Conservation (phyloP, 441 rosid species). For the Adansonia gregorii region DNA sequence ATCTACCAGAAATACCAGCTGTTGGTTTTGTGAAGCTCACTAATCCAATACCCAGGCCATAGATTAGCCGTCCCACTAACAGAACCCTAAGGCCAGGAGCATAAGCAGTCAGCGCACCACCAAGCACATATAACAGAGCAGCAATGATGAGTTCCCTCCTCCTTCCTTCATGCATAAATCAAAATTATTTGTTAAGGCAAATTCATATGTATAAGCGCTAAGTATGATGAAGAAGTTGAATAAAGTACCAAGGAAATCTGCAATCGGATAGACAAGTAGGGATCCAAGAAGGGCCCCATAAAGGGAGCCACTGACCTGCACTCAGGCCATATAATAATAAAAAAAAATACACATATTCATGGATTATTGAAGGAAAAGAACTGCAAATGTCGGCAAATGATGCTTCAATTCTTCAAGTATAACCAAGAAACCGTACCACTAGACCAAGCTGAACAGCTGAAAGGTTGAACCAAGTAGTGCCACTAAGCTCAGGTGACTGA, state of each 20-base stretch:
- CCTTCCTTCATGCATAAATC: constrained; percentile 59
- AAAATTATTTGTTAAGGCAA: constrained; percentile 29
- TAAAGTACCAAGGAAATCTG: constrained; percentile 82
- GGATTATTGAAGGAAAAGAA: constrained; percentile 22
- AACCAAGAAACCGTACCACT: constrained; percentile 60
- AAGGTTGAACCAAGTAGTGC: constrained; percentile 87
- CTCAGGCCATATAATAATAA: constrained; percentile 24
- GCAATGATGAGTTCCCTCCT: constrained; percentile 84
- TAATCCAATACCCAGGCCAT: constrained; percentile 92
- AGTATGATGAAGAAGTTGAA: constrained; percentile 18
- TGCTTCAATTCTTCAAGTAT: constrained; percentile 1
- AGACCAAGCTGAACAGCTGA: constrained; percentile 92
- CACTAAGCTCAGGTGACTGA: constrained; percentile 86
- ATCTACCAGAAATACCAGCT: constrained; percentile 21
- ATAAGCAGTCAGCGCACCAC: constrained; percentile 60
- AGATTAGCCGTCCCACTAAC: constrained; percentile 78
- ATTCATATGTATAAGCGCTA: constrained; percentile 18
- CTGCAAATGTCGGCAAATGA: constrained; percentile 17
- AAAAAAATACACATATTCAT: constrained; percentile 15
- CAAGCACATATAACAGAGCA: constrained; percentile 61
- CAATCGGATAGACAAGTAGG: constrained; percentile 76
- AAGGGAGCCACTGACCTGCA: constrained; percentile 95
- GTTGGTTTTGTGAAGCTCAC: constrained; percentile 50
- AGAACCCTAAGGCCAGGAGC: constrained; percentile 77
- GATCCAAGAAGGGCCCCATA: constrained; percentile 97